These are phyloP conservation scores for Bretziella fagacearum DNA, from an alignment of 2,329 filamentous ascomycete genomes.

Conservation along the genomic window DNA sequence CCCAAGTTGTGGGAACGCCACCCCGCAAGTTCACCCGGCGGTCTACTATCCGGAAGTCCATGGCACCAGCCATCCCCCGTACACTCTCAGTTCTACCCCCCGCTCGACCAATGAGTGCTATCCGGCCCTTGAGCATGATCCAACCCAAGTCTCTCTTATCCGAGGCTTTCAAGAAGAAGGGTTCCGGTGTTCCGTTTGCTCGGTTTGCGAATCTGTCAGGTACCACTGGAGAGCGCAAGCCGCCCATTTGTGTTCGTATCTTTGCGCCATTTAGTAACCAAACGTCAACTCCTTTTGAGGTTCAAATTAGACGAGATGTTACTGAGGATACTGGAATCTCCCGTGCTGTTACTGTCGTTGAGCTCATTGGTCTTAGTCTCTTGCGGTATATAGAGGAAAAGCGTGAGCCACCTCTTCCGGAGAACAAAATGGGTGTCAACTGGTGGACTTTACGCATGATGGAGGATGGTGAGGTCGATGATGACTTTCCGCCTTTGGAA, in stretches of 20 bases:
- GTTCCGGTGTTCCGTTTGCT: conserved; percentile 56
- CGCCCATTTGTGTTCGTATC: conserved; percentile 59
- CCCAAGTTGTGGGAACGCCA: conserved; percentile 46
- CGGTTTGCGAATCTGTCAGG: conserved; percentile 61
- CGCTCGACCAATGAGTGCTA: conserved; percentile 48
- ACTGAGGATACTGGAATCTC: conserved; percentile 47
- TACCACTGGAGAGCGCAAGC: conserved; percentile 49
- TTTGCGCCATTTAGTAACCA: conserved; percentile 56
- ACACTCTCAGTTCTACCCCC: conserved; percentile 52
- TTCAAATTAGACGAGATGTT: conserved; percentile 52
- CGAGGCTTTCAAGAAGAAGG: conserved; percentile 54
- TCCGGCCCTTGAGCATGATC: conserved; percentile 47
- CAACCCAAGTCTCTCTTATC: conserved; percentile 56
- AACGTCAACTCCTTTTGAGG: conserved; percentile 48
- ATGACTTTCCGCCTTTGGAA: conserved; percentile 66
- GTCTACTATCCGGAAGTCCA: conserved; percentile 47
- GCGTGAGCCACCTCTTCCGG: conserved; percentile 45
- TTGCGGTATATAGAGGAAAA: conserved; percentile 68
- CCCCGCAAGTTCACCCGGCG: conserved; percentile 42
- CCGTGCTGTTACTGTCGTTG: conserved; percentile 52
- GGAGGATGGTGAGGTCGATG: conserved; percentile 68
- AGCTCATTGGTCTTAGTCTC: conserved; percentile 65
- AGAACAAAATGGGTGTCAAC: conserved; percentile 58
- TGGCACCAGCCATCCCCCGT: conserved; percentile 36
- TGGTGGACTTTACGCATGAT: conserved; percentile 73